Conservation (phyloP, 345 rosid genomes). For the Aegle marmelos region DNA sequence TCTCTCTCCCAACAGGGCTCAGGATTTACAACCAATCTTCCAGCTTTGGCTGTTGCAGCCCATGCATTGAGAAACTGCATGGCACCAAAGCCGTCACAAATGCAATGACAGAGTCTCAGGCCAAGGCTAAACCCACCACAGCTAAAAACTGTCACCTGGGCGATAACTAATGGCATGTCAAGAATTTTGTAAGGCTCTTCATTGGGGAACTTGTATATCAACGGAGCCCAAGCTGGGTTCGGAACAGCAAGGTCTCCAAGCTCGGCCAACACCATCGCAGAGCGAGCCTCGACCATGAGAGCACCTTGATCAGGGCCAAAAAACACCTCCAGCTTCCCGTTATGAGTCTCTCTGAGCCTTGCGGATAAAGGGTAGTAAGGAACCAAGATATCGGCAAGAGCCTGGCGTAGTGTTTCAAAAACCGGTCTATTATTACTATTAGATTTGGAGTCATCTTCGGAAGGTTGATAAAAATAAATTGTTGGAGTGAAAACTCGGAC, state of each 20-base stretch:
- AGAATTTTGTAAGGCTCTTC: constrained; percentile 82
- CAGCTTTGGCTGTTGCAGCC: constrained; percentile 67
- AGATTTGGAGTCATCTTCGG: background rate
- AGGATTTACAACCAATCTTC: constrained; percentile 49
- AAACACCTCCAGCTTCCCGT: constrained; percentile 75
- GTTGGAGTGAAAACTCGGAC: constrained; percentile 89
- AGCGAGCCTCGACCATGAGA: constrained; percentile 64
- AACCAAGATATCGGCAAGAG: constrained; percentile 60
- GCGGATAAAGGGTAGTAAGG: constrained; percentile 89
- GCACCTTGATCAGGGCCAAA: constrained; percentile 74
- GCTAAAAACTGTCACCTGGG: constrained; percentile 70
- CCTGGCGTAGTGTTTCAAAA: constrained; percentile 39
- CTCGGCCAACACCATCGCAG: constrained; percentile 50
- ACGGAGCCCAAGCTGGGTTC: constrained; percentile 79
- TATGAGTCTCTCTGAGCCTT: constrained; percentile 55
- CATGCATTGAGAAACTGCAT: constrained; percentile 85
- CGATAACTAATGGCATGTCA: constrained; percentile 80
- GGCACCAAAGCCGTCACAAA: constrained; percentile 88
- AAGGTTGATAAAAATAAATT: constrained; percentile 55
- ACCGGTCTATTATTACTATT: constrained; percentile 8
- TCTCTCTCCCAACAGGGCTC: constrained; percentile 80
- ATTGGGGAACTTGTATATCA: constrained; percentile 54
- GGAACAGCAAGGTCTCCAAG: constrained; percentile 83
- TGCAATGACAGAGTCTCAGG: constrained; percentile 83
- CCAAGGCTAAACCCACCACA: constrained; percentile 91